phyloP scores from a whole-genome alignment of 2,329 filamentous ascomycete species.

The Berkeleyomyces basicola region DNA sequence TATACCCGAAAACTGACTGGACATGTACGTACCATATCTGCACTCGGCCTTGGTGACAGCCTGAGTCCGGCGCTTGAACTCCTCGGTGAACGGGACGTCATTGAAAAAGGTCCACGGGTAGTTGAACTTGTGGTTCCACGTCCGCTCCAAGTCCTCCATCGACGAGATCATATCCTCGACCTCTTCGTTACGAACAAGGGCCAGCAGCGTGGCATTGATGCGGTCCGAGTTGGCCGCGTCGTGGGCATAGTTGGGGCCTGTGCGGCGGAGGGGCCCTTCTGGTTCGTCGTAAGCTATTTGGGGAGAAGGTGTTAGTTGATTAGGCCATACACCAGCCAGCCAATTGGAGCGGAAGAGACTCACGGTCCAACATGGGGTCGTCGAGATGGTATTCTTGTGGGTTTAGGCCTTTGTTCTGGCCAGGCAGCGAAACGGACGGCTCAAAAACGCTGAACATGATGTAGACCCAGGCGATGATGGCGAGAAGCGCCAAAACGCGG shows the following conservation, averaged over 20 bases:
- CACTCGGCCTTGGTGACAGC: conserved; percentile 79
- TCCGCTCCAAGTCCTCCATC: conserved; percentile 82
- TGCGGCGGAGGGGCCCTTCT: conserved; percentile 55
- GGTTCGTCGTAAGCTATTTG: conserved; percentile 67
- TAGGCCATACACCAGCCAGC: conserved; percentile 2
- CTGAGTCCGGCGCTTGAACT: conserved; percentile 73
- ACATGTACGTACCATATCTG: conserved; percentile 48
- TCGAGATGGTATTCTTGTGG: conserved; percentile 43
- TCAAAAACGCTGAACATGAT: conserved; percentile 61
- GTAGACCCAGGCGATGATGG: conserved; percentile 58
- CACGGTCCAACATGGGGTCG: conserved; percentile 80
- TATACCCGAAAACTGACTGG: not conserved
- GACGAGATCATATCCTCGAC: conserved; percentile 67
- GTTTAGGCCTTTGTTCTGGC: conserved; percentile 11
- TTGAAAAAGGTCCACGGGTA: conserved; percentile 99
- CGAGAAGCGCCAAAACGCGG: conserved; percentile 57
- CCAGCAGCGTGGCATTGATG: conserved; percentile 84
- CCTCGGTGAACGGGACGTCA: conserved; percentile 78
- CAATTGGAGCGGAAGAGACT: conserved; percentile 20
- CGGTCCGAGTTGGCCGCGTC: conserved; percentile 60
- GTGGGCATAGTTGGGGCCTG: conserved; percentile 60
- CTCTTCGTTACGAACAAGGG: conserved; percentile 85
- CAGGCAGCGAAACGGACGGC: conserved; percentile 30
- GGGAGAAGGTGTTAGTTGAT: conserved; percentile 15
- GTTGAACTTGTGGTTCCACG: conserved; percentile 98